Conservation (phyloP, 495 filamentous ascomycete genomes). For the Talaromyces wortmannii region DNA sequence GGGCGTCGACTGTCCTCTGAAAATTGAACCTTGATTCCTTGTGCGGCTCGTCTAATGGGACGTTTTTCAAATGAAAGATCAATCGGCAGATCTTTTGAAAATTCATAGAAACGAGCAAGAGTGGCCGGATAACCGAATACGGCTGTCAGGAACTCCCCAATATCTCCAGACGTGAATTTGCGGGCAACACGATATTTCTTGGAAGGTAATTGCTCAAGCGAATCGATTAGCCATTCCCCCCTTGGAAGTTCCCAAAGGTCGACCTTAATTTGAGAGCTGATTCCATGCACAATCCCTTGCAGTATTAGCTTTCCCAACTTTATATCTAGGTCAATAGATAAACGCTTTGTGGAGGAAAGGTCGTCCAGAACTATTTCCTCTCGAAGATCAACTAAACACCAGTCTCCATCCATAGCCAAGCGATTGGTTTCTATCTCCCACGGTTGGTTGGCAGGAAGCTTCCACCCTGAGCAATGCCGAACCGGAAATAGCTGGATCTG, state of each 20-base stretch:
- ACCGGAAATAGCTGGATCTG: conserved; percentile 51
- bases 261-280: not conserved
- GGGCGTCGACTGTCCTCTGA: not conserved
- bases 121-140: not conserved
- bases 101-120: conserved; percentile 2
- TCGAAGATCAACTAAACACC: conserved; percentile 54
- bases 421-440: conserved; percentile 70
- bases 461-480: conserved; percentile 67
- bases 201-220: not conserved
- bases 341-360: not conserved
- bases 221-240: conserved; percentile 1
- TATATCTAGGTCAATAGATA: not conserved
- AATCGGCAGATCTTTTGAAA: not conserved
- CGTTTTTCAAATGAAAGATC: not conserved
- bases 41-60: not conserved
- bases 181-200: not conserved
- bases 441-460: conserved; percentile 39
- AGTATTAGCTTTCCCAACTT: not conserved
- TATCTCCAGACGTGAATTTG: not conserved
- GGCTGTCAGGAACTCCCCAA: not conserved
- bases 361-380: not conserved
- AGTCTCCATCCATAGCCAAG: conserved; percentile 77
- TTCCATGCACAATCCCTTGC: not conserved
- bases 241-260: conserved; percentile 1
- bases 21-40: conserved; percentile 1